Evolutionary conservation across 305 asterid species (phyloP).

Genomic region (Ilex paraguariensis): DNA sequence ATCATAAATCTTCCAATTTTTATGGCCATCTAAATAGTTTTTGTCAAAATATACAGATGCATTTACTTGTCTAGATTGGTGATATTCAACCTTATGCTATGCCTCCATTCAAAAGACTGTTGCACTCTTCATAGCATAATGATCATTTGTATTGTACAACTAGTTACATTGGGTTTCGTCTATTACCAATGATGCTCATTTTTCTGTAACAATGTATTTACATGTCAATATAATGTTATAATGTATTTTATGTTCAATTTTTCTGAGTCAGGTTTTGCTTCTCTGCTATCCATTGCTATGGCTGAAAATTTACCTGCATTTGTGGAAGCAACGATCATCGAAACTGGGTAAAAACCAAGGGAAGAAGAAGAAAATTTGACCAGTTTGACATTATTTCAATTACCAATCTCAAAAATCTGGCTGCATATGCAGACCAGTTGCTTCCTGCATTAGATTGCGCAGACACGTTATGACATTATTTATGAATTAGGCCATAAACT

Average conservation of each 20-base stretch:
- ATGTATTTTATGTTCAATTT: neutral
- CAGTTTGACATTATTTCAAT: constrained; percentile 1
- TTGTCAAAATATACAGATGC: too few species aligned
- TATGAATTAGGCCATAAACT: too few species aligned
- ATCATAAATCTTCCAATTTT: too few species aligned
- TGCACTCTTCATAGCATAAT: neutral
- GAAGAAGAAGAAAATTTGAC: constrained; percentile 59
- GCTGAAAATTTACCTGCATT: constrained; percentile 87
- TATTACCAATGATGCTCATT: neutral
- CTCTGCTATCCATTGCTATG: constrained; percentile 74
- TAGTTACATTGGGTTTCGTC: neutral
- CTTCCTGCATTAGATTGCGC: too few species aligned
- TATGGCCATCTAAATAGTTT: too few species aligned
- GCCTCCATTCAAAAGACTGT: neutral
- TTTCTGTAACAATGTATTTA: neutral
- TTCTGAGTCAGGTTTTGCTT: constrained; percentile 53
- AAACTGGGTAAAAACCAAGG: constrained; percentile 59
- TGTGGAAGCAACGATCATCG: constrained; percentile 80
- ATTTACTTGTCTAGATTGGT: too few species aligned
- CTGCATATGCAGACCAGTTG: too few species aligned
- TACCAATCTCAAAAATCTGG: too few species aligned
- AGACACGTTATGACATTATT: too few species aligned
- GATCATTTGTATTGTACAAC: neutral
- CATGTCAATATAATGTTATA: neutral
- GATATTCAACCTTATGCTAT: too few species aligned